Percentiles rank a stretch among this genome's conserved stretches.
Conservation (phyloP, 768 basidiomycete species). For the Boletus bicolor region DNA sequence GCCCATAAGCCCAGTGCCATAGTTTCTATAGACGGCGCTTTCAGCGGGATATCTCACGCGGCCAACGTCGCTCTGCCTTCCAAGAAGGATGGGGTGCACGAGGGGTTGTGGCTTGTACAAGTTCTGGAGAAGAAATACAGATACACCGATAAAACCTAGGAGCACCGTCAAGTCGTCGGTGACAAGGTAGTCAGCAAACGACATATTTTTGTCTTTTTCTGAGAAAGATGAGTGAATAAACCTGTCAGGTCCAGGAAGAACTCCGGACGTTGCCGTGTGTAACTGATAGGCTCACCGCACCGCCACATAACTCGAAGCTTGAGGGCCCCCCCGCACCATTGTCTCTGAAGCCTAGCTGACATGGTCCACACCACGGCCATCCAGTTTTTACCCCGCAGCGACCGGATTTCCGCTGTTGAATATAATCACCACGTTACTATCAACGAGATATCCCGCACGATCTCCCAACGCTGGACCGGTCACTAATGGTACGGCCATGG, state of each 20-base stretch:
- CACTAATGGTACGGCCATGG: background rate
- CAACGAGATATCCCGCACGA: background rate
- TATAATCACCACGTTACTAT: background rate
- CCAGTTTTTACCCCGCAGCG: background rate
- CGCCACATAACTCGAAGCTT: background rate
- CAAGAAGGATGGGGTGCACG: slow-evolving; percentile 91
- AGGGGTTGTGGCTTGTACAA: slow-evolving; percentile 79
- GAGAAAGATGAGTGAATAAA: background rate
- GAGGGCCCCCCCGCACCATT: background rate
- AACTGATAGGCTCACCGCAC: background rate
- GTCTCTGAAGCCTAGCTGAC: background rate
- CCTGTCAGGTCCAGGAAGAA: background rate
- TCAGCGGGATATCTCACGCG: slow-evolving; percentile 77
- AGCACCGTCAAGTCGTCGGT: slow-evolving; percentile 81
- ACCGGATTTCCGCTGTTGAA: background rate
- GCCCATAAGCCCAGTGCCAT: slow-evolving; percentile 79
- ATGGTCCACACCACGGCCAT: background rate
- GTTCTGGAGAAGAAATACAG: slow-evolving; percentile 73
- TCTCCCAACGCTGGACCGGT: background rate
- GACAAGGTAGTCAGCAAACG: slow-evolving; percentile 55
- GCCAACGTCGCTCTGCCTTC: slow-evolving; percentile 86
- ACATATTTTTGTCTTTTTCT: slow-evolving; percentile 30
- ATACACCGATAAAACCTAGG: slow-evolving; percentile 69
- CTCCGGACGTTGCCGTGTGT: slow-evolving; percentile 9
- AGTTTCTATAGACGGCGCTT: slow-evolving; percentile 89